Percentiles rank a stretch among this genome's conserved stretches.
Conservation (phyloP, 495 filamentous ascomycete species). For the Xylaria palmicola region DNA sequence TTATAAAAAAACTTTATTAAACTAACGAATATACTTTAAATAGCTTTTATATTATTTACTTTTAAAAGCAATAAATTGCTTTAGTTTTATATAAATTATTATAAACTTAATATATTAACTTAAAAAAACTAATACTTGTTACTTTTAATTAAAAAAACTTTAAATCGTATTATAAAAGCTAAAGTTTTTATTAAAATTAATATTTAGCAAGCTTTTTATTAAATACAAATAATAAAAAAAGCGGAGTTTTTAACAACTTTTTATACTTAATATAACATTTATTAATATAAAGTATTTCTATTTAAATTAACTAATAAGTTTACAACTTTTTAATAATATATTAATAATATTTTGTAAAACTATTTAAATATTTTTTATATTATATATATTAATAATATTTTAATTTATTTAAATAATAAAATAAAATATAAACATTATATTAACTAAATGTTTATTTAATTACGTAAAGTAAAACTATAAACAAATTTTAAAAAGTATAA, state of each 20-base stretch:
- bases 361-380: constrained; percentile 1
- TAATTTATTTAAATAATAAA: background rate
- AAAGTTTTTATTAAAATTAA: constrained; percentile 3
- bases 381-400: constrained; percentile 6
- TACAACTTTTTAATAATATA: constrained; percentile 1
- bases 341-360: background rate
- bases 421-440: background rate
- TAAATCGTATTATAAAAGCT: background rate
- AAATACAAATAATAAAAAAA: background rate
- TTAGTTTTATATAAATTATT: background rate
- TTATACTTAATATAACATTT: background rate
- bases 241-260: too few species aligned
- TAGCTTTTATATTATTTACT: background rate
- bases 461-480: background rate
- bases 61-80: background rate
- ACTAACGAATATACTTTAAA: background rate
- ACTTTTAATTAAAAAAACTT: background rate
- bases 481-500: background rate
- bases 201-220: background rate
- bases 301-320: background rate
- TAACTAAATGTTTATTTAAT: background rate
- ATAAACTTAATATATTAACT: background rate
- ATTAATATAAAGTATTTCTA: background rate
- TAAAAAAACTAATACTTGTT: background rate
- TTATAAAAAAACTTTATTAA: background rate